Evolutionary conservation across 208 protist species (phyloP).

Genomic region (Wallacemonas sp.): DNA sequence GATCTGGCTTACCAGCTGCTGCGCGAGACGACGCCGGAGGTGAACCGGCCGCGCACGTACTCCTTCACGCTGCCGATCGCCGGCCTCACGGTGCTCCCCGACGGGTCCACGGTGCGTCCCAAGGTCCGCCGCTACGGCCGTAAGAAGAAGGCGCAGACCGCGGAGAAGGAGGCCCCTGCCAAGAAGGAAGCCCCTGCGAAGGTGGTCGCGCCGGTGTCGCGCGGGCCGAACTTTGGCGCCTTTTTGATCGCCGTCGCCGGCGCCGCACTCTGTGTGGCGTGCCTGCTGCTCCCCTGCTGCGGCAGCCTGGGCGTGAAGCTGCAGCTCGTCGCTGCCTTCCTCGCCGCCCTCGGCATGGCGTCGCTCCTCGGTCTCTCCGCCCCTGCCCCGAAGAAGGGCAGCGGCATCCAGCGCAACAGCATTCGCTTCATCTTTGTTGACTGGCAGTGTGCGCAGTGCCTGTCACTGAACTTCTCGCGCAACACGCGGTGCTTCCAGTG

Average conservation of each 20-base stretch:
- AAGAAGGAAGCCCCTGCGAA: neutral
- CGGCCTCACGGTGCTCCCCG: conserved; percentile 29
- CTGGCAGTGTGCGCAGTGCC: conserved; percentile 74
- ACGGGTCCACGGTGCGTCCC: conserved; percentile 26
- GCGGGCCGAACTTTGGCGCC: conserved; percentile 31
- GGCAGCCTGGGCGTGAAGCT: conserved; percentile 12
- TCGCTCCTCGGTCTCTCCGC: conserved; percentile 48
- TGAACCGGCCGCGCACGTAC: conserved; percentile 62
- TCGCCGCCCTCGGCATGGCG: conserved; percentile 22
- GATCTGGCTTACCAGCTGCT: conserved; percentile 32
- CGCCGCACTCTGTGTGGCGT: conserved; percentile 21
- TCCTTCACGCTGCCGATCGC: conserved; percentile 51
- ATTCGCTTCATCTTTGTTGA: conserved; percentile 63
- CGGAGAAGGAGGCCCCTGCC: neutral
- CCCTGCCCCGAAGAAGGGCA: conserved; percentile 29
- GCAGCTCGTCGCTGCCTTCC: conserved; percentile 26
- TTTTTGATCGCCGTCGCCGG: conserved; percentile 21
- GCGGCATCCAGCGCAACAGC: conserved; percentile 59
- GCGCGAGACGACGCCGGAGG: conserved; percentile 37
- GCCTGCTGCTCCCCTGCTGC: conserved; percentile 21
- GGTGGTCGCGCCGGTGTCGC: conserved; percentile 1
- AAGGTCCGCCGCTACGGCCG: neutral
- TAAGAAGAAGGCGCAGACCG: neutral
- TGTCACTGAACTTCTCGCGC: conserved; percentile 67
- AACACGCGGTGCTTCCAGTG: conserved; percentile 79